A percentile compares a stretch with the other conserved stretches of the same genome.
Evolutionary conservation across 495 filamentous ascomycete species (phyloP).

Genomic region (Hypoxylon rickii): DNA sequence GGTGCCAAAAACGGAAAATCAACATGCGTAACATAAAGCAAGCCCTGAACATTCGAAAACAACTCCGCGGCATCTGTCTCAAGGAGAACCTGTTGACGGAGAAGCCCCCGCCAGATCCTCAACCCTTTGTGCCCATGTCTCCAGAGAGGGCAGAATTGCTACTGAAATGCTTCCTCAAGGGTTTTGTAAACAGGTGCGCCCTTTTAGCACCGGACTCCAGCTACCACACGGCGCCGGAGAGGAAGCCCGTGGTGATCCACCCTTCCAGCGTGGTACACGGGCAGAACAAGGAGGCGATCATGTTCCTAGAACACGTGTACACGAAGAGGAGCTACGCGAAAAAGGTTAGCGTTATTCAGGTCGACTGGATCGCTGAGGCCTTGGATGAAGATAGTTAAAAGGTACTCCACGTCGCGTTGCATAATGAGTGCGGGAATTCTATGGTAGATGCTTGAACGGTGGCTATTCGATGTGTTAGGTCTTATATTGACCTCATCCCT

Average conservation of each 20-base stretch:
- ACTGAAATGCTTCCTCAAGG: constrained; percentile 79
- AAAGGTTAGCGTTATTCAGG: constrained; percentile 83
- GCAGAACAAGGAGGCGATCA: constrained; percentile 87
- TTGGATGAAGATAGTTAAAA: constrained; percentile 46
- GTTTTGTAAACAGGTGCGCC: constrained; percentile 83
- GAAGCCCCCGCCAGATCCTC: constrained; percentile 48
- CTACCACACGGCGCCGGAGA: constrained; percentile 82
- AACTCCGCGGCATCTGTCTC: constrained; percentile 71
- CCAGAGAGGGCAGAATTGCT: constrained; percentile 62
- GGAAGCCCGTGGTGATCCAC: constrained; percentile 87
- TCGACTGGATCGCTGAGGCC: constrained; percentile 81
- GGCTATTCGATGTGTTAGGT: too few relatives aligned
- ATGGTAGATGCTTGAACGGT: too few relatives aligned
- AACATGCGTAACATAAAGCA: constrained; percentile 80
- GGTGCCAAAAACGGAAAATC: constrained; percentile 78
- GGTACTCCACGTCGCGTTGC: too few relatives aligned
- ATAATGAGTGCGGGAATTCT: too few relatives aligned
- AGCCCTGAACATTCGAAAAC: constrained; percentile 77
- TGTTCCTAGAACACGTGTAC: constrained; percentile 96
- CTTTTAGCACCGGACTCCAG: constrained; percentile 80
- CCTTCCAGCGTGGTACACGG: constrained; percentile 85
- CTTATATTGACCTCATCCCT: too few relatives aligned
- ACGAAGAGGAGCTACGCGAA: constrained; percentile 91
- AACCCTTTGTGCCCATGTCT: constrained; percentile 51
- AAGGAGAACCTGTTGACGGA: constrained; percentile 52